Evolutionary conservation across 306 rosid species (phyloP).

Genomic region (Vicia villosa): DNA sequence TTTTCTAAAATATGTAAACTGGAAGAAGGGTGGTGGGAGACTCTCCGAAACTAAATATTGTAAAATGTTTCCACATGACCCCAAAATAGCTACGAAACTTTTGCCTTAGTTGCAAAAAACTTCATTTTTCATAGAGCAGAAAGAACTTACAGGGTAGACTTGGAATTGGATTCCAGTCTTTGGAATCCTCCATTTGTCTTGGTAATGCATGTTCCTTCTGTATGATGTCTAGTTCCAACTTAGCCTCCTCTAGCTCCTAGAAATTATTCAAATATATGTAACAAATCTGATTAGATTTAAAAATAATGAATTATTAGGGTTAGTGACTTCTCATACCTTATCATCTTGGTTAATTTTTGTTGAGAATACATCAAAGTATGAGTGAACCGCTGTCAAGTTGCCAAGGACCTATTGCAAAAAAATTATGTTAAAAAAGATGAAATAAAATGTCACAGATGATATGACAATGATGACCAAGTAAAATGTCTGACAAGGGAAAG

Average conservation of each 20-base stretch:
- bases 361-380: conserved; percentile 75
- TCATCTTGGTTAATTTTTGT: conserved; percentile 65
- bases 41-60: background rate
- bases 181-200: conserved; percentile 45
- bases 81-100: conserved; percentile 13
- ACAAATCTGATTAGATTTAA: conserved; percentile 12
- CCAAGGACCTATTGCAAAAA: conserved; percentile 67
- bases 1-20: conserved; percentile 27
- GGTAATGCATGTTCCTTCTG: conserved; percentile 58
- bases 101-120: background rate
- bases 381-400: conserved; percentile 70
- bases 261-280: conserved; percentile 37
- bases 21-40: background rate
- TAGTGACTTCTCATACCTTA: conserved; percentile 55
- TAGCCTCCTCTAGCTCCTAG: conserved; percentile 93
- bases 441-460: conserved; percentile 10
- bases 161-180: conserved; percentile 48
- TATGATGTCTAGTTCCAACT: conserved; percentile 73
- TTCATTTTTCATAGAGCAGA: background rate
- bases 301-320: conserved; percentile 34
- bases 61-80: conserved; percentile 21
- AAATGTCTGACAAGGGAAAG: conserved; percentile 11
- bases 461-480: conserved; percentile 1
- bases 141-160: conserved; percentile 45
- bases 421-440: conserved; percentile 27